Conservation (phyloP, 495 filamentous ascomycete species). For the Aspergillus cavernicola region DNA sequence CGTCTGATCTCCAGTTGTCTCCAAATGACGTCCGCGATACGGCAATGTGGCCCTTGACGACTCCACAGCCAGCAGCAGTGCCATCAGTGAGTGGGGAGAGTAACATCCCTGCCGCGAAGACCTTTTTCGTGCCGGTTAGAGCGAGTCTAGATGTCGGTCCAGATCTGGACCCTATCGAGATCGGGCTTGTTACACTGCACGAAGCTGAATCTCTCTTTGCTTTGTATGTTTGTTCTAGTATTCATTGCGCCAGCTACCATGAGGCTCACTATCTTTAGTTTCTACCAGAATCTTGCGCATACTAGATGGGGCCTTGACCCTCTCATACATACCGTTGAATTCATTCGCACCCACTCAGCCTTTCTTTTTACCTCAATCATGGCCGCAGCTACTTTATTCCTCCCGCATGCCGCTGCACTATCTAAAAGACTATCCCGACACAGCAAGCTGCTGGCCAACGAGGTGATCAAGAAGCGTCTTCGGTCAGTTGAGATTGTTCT, state of each 20-base stretch:
- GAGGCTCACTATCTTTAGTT: conserved; percentile 37
- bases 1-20: conserved; percentile 63
- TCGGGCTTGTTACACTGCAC: conserved; percentile 58
- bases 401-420: conserved; percentile 57
- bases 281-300: conserved; percentile 66
- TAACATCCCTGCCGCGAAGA: conserved; percentile 24
- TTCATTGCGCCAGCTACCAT: not conserved
- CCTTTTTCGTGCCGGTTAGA: conserved; percentile 59
- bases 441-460: conserved; percentile 58
- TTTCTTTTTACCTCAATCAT: conserved; percentile 70
- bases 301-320: conserved; percentile 73
- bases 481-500: conserved; percentile 70
- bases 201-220: conserved; percentile 61
- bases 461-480: conserved; percentile 54
- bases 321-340: conserved; percentile 56
- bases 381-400: conserved; percentile 60
- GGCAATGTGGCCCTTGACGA: conserved; percentile 14
- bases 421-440: conserved; percentile 61
- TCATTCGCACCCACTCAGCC: conserved; percentile 61
- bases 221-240: conserved; percentile 46
- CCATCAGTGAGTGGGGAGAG: conserved; percentile 1
- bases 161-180: conserved; percentile 62
- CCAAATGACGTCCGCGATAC: conserved; percentile 28
- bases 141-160: conserved; percentile 58
- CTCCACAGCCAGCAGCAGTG: conserved; percentile 11